Evolutionary conservation across 2,329 filamentous ascomycete genomes (phyloP).

Genomic region (Rutstroemia sydowiana): DNA sequence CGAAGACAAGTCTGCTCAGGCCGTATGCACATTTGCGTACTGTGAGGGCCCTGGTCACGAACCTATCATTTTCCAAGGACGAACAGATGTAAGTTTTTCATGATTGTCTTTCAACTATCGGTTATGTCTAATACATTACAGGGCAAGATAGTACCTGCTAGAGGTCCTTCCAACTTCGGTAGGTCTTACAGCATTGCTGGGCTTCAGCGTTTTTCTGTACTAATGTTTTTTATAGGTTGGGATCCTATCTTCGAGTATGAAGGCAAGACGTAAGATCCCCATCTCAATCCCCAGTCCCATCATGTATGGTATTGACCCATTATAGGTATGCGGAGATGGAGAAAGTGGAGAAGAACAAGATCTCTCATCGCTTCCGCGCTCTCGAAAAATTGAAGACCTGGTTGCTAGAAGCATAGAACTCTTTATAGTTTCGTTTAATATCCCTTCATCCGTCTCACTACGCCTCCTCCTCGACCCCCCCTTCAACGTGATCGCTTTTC

Average conservation of each 20-base stretch:
- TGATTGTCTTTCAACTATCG: not conserved
- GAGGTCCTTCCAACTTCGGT: slow-evolving; percentile 81
- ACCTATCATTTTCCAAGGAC: slow-evolving; percentile 83
- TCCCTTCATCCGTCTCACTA: slow-evolving; percentile 6
- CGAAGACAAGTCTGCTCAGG: slow-evolving; percentile 82
- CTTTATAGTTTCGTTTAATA: not conserved
- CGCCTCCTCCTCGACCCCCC: no score
- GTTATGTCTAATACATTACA: slow-evolving; percentile 25
- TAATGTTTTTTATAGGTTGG: slow-evolving; percentile 59
- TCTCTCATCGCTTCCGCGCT: slow-evolving; percentile 87
- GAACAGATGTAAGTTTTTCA: slow-evolving; percentile 59
- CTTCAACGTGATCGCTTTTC: slow-evolving; percentile 58
- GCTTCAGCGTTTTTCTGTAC: not conserved
- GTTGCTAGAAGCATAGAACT: slow-evolving; percentile 40
- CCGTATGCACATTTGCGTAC: slow-evolving; percentile 94
- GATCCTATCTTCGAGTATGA: slow-evolving; percentile 94
- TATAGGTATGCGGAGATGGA: slow-evolving; percentile 90
- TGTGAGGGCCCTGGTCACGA: slow-evolving; percentile 77
- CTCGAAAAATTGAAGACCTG: slow-evolving; percentile 78
- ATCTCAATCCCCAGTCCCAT: slow-evolving; percentile 8
- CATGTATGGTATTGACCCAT: not conserved
- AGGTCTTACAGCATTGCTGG: slow-evolving; percentile 30
- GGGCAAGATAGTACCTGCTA: slow-evolving; percentile 76
- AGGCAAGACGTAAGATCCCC: slow-evolving; percentile 55
- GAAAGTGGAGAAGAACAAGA: slow-evolving; percentile 76